Conservation (phyloP, 177 flowering plant species). For the Vitis hybrid region DNA sequence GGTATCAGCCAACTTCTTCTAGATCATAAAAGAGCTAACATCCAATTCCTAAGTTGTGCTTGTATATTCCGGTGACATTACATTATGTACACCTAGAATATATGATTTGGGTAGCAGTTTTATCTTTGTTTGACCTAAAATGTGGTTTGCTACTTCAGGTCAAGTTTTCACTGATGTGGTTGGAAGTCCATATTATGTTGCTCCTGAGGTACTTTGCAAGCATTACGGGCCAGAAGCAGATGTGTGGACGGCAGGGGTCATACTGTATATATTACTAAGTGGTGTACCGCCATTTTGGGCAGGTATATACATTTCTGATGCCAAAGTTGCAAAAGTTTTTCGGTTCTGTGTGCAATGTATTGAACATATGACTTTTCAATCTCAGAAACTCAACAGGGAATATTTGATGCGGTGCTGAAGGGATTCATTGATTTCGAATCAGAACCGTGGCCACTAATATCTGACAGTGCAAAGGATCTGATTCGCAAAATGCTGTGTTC, state of each 20-base stretch:
- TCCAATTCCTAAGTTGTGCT: background rate
- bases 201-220: constrained; percentile 96
- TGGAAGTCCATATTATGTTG: constrained; percentile 99
- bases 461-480: constrained; percentile 96
- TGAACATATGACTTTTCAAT: constrained; percentile 5
- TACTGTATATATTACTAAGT: constrained; percentile 89
- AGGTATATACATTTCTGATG: constrained; percentile 40
- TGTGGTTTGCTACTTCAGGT: constrained; percentile 43
- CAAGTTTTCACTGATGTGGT: constrained; percentile 95
- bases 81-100: background rate
- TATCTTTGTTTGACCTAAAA: background rate
- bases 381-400: constrained; percentile 97
- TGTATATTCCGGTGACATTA: background rate
- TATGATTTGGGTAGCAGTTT: background rate
- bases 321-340: background rate
- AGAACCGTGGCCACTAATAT: constrained; percentile 96
- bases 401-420: constrained; percentile 97
- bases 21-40: background rate
- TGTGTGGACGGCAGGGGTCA: constrained; percentile 99
- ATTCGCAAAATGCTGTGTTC: constrained; percentile 86
- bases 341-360: background rate
- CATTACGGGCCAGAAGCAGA: constrained; percentile 99
- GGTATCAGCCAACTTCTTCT: background rate
- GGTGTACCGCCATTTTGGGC: constrained; percentile 99
- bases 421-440: constrained; percentile 93